Percentiles rank a stretch among this genome's conserved stretches.
Conservation (phyloP, 371 early-diverging fungal genomes). For the Umbelopsis sp. region DNA sequence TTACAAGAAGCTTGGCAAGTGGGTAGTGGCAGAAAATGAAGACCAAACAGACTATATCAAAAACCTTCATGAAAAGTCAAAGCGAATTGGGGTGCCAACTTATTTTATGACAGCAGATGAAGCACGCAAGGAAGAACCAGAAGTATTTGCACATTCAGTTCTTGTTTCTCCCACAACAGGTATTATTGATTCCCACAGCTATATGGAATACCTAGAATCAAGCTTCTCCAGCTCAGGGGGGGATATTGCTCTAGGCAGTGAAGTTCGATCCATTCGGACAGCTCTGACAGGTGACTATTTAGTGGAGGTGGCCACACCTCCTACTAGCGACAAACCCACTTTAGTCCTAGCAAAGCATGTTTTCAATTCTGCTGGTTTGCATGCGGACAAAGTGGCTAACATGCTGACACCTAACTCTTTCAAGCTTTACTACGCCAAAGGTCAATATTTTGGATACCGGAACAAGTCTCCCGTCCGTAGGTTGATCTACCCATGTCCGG, state of each 20-base stretch:
- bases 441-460: slow-evolving; percentile 73
- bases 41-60: slow-evolving; percentile 61
- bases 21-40: slow-evolving; percentile 75
- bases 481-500: slow-evolving; percentile 88
- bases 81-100: slow-evolving; percentile 60
- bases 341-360: slow-evolving; percentile 61
- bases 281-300: slow-evolving; percentile 41
- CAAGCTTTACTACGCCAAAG: slow-evolving; percentile 72
- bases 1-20: slow-evolving; percentile 68
- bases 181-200: slow-evolving; percentile 77
- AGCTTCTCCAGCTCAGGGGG: slow-evolving; percentile 44
- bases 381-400: slow-evolving; percentile 67
- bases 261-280: slow-evolving; percentile 50
- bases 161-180: slow-evolving; percentile 80
- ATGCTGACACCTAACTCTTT: slow-evolving; percentile 47
- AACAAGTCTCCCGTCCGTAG: slow-evolving; percentile 51
- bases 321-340: slow-evolving; percentile 29
- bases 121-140: slow-evolving; percentile 59
- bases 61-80: slow-evolving; percentile 62
- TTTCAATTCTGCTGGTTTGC: slow-evolving; percentile 83
- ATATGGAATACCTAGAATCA: slow-evolving; percentile 66
- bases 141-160: slow-evolving; percentile 55
- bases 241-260: slow-evolving; percentile 54
- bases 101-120: slow-evolving; percentile 55
- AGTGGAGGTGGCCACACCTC: slow-evolving; percentile 48